These are phyloP conservation scores for Epithele typhae DNA, from an alignment of 768 basidiomycete genomes.

Conservation along the genomic window DNA sequence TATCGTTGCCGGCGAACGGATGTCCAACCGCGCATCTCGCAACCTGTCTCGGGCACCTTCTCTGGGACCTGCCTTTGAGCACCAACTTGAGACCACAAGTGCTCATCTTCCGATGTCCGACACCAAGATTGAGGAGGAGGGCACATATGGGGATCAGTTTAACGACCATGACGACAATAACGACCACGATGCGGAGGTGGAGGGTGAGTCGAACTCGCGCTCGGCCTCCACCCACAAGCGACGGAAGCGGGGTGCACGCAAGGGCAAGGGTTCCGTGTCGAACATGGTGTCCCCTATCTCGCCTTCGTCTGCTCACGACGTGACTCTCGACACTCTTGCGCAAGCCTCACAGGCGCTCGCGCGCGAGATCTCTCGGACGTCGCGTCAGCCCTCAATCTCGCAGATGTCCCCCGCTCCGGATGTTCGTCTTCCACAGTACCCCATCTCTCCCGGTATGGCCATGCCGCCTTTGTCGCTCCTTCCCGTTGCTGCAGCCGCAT, in stretches of 20 bases:
- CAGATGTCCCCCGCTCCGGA: slow-evolving; percentile 10
- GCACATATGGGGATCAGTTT: slow-evolving; percentile 21
- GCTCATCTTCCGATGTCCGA: slow-evolving; percentile 21
- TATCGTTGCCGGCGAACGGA: slow-evolving; percentile 36
- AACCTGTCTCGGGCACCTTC: slow-evolving; percentile 62
- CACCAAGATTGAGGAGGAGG: slow-evolving; percentile 35
- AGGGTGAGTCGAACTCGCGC: slow-evolving; percentile 41
- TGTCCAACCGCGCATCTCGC: slow-evolving; percentile 45
- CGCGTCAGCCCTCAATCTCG: slow-evolving; percentile 14
- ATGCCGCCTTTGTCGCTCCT: slow-evolving; percentile 12
- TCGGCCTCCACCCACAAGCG: slow-evolving; percentile 74
- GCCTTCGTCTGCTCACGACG: slow-evolving; percentile 36
- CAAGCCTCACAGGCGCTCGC: slow-evolving; percentile 79
- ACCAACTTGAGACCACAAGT: slow-evolving; percentile 13
- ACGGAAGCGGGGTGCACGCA: slow-evolving; percentile 80
- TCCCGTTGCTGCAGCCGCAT: slow-evolving; percentile 32
- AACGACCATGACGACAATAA: slow-evolving; percentile 23
- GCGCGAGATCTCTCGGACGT: slow-evolving; percentile 72
- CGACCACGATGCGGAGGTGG: slow-evolving; percentile 30
- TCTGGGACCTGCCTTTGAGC: slow-evolving; percentile 33
- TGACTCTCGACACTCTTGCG: slow-evolving; percentile 66
- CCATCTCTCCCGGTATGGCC: slow-evolving; percentile 4
- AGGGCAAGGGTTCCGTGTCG: slow-evolving; percentile 56
- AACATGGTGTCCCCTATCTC: slow-evolving; percentile 25
- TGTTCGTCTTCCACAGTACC: slow-evolving; percentile 9